These are phyloP conservation scores for Penicillium atrosanguineum DNA, from an alignment of 495 filamentous ascomycete species.

Conservation along the genomic window DNA sequence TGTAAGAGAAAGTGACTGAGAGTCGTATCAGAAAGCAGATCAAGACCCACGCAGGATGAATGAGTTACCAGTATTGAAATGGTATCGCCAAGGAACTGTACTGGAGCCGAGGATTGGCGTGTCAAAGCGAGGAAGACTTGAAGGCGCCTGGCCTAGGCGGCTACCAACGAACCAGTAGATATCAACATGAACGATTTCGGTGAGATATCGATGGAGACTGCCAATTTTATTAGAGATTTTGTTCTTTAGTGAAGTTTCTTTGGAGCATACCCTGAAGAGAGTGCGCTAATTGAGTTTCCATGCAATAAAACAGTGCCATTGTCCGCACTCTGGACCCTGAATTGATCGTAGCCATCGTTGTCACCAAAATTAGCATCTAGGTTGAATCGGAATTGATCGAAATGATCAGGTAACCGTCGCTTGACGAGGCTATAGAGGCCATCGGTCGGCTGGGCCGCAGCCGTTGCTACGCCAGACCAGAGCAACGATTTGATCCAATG, in stretches of 20 bases:
- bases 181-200: conserved; percentile 46
- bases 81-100: conserved; percentile 53
- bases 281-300: conserved; percentile 43
- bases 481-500: conserved; percentile 10
- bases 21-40: background rate
- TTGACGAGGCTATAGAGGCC: conserved; percentile 47
- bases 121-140: conserved; percentile 12
- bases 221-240: background rate
- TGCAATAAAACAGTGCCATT: conserved; percentile 45
- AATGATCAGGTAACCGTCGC: conserved; percentile 45
- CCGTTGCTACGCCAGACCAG: conserved; percentile 9
- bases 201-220: conserved; percentile 50
- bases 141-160: conserved; percentile 19
- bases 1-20: conserved; percentile 53
- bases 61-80: conserved; percentile 46
- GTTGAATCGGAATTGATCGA: conserved; percentile 37
- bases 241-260: no score
- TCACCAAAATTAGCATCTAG: conserved; percentile 24
- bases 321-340: conserved; percentile 32
- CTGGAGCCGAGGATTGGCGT: conserved; percentile 21
- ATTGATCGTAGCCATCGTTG: conserved; percentile 37
- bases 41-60: background rate
- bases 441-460: conserved; percentile 30
- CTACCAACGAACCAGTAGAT: conserved; percentile 50
- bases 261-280: conserved; percentile 41